Conservation (phyloP, 768 basidiomycete species). For the Mycena sanguinolenta region DNA sequence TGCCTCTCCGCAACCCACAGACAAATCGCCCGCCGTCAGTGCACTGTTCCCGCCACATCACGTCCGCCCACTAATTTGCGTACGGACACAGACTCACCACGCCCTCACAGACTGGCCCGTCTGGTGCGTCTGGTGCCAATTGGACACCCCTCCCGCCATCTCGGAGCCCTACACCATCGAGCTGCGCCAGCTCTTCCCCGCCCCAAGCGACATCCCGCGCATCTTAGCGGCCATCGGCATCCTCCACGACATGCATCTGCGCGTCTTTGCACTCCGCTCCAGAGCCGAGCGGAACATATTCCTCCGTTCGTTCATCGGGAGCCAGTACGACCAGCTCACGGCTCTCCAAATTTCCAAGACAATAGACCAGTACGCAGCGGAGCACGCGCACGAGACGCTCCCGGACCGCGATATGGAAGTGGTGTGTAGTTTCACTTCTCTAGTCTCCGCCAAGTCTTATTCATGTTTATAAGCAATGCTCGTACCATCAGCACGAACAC, state of each 20-base stretch:
- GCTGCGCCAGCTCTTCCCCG: slow-evolving; percentile 11
- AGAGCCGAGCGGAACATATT: background rate
- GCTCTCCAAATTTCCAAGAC: background rate
- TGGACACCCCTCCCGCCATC: background rate
- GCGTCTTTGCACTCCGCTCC: background rate
- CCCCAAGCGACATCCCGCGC: background rate
- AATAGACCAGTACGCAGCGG: background rate
- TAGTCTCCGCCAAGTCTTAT: background rate
- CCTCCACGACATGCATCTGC: slow-evolving; percentile 25
- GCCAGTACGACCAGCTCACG: background rate
- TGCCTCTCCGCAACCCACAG: background rate
- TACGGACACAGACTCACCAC: background rate
- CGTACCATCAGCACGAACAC: background rate
- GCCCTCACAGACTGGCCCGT: slow-evolving; percentile 2
- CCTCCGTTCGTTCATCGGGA: background rate
- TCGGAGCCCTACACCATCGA: slow-evolving; percentile 2
- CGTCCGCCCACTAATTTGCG: background rate
- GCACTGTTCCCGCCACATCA: background rate
- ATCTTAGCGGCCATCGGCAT: slow-evolving; percentile 13
- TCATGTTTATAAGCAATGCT: background rate
- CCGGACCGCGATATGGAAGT: background rate
- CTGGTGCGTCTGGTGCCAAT: slow-evolving; percentile 16
- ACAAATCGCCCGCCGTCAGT: background rate
- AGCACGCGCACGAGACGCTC: background rate
- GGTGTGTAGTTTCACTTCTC: background rate